These are phyloP conservation scores for Phyllosticta citrichinensis DNA, from an alignment of 2,329 filamentous ascomycete genomes.

Conservation along the genomic window DNA sequence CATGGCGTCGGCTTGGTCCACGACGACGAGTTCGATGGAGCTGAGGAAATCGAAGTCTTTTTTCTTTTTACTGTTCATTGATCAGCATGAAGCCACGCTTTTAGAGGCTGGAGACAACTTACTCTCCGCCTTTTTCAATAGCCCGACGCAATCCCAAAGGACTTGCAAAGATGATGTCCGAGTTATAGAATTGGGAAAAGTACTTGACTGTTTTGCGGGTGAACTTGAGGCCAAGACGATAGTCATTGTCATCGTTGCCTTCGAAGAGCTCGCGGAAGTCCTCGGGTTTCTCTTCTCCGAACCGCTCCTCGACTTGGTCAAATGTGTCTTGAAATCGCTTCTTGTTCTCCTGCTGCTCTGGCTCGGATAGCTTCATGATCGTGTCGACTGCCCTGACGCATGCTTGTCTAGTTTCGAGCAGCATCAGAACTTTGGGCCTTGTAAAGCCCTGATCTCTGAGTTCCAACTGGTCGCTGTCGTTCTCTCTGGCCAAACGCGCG, in stretches of 20 bases:
- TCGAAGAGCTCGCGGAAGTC: constrained; percentile 86
- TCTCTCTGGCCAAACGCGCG: constrained; percentile 59
- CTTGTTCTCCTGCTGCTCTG: constrained; percentile 90
- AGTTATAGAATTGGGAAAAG: constrained; percentile 92
- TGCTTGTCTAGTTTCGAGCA: constrained; percentile 80
- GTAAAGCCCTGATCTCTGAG: constrained; percentile 92
- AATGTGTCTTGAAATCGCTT: constrained; percentile 86
- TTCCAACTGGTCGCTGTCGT: constrained; percentile 53
- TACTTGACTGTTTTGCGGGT: constrained; percentile 92
- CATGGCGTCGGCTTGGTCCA: constrained; percentile 87
- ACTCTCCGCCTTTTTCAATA: constrained; percentile 62
- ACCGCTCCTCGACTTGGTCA: constrained; percentile 55
- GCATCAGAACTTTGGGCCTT: constrained; percentile 80
- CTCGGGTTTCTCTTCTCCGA: constrained; percentile 64
- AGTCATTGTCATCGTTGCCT: constrained; percentile 96
- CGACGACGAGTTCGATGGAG: constrained; percentile 80
- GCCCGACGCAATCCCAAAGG: constrained; percentile 83
- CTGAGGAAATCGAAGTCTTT: constrained; percentile 83
- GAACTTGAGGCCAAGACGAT: constrained; percentile 91
- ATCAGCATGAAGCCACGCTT: constrained; percentile 26
- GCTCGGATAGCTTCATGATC: constrained; percentile 64
- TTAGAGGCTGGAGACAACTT: background rate
- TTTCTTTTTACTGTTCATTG: constrained; percentile 39
- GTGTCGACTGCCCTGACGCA: constrained; percentile 69
- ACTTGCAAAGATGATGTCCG: constrained; percentile 87